These are phyloP conservation scores for Pythium myriotylum DNA, from an alignment of 352 stramenopile species.

Conservation along the genomic window DNA sequence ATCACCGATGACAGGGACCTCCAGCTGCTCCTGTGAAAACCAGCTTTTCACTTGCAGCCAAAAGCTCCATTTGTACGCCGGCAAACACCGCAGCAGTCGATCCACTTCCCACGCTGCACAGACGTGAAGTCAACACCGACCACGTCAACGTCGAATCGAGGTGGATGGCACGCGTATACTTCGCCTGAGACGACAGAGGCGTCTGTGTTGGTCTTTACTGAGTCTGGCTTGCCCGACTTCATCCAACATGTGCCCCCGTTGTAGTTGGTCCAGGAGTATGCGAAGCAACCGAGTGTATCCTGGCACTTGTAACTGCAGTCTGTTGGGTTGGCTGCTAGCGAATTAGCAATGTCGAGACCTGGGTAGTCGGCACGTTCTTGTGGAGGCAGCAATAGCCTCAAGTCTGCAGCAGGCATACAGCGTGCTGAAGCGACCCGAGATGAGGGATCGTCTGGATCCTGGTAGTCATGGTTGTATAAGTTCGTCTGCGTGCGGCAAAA, in stretches of 20 bases:
- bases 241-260: slow-evolving; percentile 55
- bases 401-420: too few relatives aligned
- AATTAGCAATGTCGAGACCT: slow-evolving; percentile 1
- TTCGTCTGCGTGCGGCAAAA: too few relatives aligned
- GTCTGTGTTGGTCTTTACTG: background rate
- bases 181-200: slow-evolving; percentile 9
- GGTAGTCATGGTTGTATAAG: too few relatives aligned
- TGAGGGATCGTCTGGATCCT: too few relatives aligned
- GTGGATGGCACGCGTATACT: slow-evolving; percentile 7
- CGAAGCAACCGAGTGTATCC: slow-evolving; percentile 3
- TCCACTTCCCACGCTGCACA: background rate
- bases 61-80: background rate
- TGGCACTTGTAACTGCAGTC: slow-evolving; percentile 3
- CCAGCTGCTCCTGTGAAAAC: too few relatives aligned
- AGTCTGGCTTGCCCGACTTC: slow-evolving; percentile 3
- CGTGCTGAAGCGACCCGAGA: too few relatives aligned
- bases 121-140: background rate
- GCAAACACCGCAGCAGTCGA: slow-evolving; percentile 10
- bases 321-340: background rate
- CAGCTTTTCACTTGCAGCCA: too few relatives aligned
- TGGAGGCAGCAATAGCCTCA: too few relatives aligned
- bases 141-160: background rate
- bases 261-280: slow-evolving; percentile 47
- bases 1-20: too few relatives aligned
- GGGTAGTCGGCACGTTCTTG: background rate